Evolutionary conservation across 2,329 filamentous ascomycete species (phyloP), one percentile per base, ranked within the genome.

Genomic region (Exserohilum rostratum): DNA sequence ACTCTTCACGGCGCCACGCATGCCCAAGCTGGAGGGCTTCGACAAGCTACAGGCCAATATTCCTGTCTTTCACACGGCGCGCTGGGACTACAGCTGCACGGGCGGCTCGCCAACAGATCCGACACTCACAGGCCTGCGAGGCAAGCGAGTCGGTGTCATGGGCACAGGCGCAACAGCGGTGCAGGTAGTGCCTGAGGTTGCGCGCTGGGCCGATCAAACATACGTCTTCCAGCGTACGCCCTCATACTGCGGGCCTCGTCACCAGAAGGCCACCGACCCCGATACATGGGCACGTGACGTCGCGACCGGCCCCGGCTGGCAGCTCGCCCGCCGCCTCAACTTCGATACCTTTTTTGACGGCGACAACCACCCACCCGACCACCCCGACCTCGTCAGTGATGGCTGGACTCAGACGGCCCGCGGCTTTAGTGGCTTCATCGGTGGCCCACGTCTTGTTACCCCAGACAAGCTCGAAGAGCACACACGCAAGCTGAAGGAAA

Each of bases 371-470:
- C 72, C 77, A 3, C 68, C 70, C 11, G 64, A 53, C 5, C 50
- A 55, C 7, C 46, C 68, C 3, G 71, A 84, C 58, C 58, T 83
- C 15, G 76, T 84, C 5, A 56, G 72, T 13, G 83, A 85, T 55
- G 77, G 70, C 6, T 85, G 80, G 81, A 76, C 77, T 2, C 55
- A 57, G n/a, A 34, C 33, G 17, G 51, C 50, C 12, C 50, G 55
- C 15, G 46, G 46, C 3, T 57, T 62, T 12, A 55, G 48, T 6
- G 42, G 45, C n/a, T 55, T 47, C 27, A 57, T 76, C 40, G 69
- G 39, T 2, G 47, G 52, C 4, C 55, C 52, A 12, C 47, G 52
- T 0, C 34, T 51, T 6, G 52, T 55, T 17, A 58, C 55, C 2
- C 52, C 48, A 27, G 11, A 55, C 6, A 47, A 40, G 4, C 7